phyloP scores from a whole-genome alignment of 345 rosid species.

The Melaleuca alternifolia region DNA sequence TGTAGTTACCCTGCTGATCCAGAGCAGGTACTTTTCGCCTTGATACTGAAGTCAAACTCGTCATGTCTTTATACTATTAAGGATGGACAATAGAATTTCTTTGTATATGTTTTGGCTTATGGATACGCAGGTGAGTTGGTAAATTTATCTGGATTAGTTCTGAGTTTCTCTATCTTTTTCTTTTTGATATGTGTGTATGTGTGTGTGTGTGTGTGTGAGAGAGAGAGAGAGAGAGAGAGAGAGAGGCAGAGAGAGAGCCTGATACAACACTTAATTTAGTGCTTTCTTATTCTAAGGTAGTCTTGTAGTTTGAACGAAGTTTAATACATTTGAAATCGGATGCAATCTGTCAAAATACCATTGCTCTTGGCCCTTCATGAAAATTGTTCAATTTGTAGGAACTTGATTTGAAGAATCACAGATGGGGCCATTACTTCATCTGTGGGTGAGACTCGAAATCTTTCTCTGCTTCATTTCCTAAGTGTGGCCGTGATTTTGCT shows the following conservation, averaged over 20 bases:
- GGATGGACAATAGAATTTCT: not conserved
- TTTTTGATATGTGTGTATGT: not conserved
- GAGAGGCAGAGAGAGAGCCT: not conserved
- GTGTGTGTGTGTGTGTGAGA: too few relatives aligned
- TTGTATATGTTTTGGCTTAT: not conserved
- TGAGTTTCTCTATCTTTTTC: not conserved
- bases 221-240: not conserved
- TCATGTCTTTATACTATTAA: not conserved
- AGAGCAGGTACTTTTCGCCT: slow-evolving; percentile 40
- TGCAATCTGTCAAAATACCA: not conserved
- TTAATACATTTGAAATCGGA: not conserved
- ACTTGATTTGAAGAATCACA: slow-evolving; percentile 79
- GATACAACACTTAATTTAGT: not conserved
- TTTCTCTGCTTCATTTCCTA: not conserved
- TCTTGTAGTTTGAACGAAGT: not conserved
- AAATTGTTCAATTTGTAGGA: slow-evolving; percentile 35
- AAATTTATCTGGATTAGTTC: not conserved
- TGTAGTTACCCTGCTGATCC: slow-evolving; percentile 86
- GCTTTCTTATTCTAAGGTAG: not conserved
- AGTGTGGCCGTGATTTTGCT: not conserved
- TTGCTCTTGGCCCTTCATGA: not conserved
- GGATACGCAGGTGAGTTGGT: not conserved
- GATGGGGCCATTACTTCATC: slow-evolving; percentile 93
- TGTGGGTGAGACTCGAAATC: slow-evolving; percentile 54
- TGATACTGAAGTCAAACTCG: not conserved